Evolutionary conservation across 1,284 basidiomycete genomes (phyloP).

Genomic region (Moniliella sp.): DNA sequence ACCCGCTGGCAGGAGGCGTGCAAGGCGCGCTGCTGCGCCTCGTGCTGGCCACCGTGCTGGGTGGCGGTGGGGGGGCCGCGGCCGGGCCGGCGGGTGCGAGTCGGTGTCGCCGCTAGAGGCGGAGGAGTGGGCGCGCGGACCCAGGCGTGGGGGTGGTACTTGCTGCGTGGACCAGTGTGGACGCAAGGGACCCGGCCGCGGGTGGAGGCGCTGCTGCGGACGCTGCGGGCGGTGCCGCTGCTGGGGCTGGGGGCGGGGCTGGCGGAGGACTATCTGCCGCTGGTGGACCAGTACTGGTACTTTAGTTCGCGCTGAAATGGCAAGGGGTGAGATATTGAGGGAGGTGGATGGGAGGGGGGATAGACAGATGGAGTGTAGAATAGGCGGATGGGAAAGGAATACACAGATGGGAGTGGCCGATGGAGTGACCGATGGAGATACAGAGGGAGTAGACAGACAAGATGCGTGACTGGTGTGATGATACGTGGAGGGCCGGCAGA

Average conservation of each 20-base stretch:
- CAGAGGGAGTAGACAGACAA: no score
- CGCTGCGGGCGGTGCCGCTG: constrained; percentile 47
- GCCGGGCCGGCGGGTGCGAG: constrained; percentile 7
- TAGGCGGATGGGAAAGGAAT: no score
- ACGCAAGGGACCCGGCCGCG: constrained; percentile 63
- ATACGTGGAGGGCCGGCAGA: no score
- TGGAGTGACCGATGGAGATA: no score
- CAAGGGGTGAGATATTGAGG: no score
- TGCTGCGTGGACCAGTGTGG: constrained; percentile 74
- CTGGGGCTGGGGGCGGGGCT: constrained; percentile 55
- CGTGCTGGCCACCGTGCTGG: constrained; percentile 12
- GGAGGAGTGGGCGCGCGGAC: constrained; percentile 55
- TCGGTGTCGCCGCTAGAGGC: constrained; percentile 32
- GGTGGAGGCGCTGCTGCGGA: constrained; percentile 44
- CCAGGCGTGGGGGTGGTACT: constrained; percentile 62
- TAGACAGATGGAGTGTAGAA: no score
- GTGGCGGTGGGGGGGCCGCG: constrained; percentile 4
- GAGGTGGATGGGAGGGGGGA: no score
- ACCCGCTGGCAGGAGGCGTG: constrained; percentile 4
- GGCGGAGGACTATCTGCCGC: constrained; percentile 66
- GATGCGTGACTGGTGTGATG: no score
- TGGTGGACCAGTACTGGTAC: constrained; percentile 87
- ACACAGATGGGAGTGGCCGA: no score
- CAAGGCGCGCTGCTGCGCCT: constrained; percentile 19
- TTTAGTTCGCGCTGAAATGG: constrained; percentile 34